Evolutionary conservation across 441 rosid species (phyloP).

Genomic region (Aleurites moluccanus): DNA sequence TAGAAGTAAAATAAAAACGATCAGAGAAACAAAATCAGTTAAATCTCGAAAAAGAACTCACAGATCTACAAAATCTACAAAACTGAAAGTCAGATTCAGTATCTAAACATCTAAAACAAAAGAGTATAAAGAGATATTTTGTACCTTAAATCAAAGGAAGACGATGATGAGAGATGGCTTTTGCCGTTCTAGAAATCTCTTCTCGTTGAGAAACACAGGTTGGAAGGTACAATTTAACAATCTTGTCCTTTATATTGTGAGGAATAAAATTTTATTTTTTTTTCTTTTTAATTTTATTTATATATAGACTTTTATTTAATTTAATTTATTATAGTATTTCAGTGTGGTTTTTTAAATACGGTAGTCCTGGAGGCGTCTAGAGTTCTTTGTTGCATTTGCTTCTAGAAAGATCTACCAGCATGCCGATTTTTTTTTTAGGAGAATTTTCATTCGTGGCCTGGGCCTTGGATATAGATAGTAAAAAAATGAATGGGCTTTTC

Average conservation of each 20-base stretch:
- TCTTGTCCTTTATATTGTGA: not conserved
- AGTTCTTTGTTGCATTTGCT: conserved; percentile 2
- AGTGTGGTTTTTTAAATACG: not conserved
- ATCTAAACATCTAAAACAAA: not conserved
- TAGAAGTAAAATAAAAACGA: too few species aligned
- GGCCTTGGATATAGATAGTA: too few species aligned
- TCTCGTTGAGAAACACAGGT: not conserved
- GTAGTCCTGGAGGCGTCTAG: conserved; percentile 32
- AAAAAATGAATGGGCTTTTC: too few species aligned
- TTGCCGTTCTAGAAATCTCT: conserved; percentile 22
- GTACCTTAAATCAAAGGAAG: conserved; percentile 11
- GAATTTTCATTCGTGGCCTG: not conserved
- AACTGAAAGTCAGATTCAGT: conserved; percentile 1
- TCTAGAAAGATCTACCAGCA: conserved; percentile 36
- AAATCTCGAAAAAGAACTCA: too few species aligned
- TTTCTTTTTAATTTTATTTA: too few species aligned
- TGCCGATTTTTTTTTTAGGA: not conserved
- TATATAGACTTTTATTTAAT: too few species aligned
- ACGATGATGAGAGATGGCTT: not conserved
- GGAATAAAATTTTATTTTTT: not conserved
- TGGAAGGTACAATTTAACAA: not conserved
- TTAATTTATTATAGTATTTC: not conserved
- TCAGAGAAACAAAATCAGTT: too few species aligned
- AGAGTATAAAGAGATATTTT: not conserved
- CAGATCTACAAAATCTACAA: conserved; percentile 26